Percentiles rank a stretch among this genome's conserved stretches.
Conservation (phyloP, 2,329 filamentous ascomycete genomes). For the Periconia sp. region DNA sequence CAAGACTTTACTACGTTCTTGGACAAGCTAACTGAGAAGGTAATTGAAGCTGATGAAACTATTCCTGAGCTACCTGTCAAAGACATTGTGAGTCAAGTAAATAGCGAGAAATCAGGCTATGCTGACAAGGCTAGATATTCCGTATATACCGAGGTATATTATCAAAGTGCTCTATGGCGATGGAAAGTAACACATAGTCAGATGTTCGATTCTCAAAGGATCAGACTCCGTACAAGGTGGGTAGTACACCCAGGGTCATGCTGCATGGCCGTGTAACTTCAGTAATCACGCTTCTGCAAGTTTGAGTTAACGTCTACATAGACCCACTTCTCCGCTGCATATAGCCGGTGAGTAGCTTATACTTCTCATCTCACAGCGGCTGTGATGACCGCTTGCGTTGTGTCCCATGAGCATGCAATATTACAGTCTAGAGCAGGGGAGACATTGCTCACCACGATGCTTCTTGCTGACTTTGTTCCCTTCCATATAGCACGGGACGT, state of each 20-base stretch:
- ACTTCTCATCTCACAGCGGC: not conserved
- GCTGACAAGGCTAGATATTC: constrained; percentile 63
- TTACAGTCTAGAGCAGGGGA: too few relatives aligned
- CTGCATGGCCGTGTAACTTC: constrained; percentile 8
- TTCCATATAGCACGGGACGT: constrained; percentile 72
- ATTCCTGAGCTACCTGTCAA: constrained; percentile 86
- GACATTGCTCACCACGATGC: too few relatives aligned
- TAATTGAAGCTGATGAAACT: constrained; percentile 77
- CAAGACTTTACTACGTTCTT: constrained; percentile 85
- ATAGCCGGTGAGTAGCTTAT: constrained; percentile 38
- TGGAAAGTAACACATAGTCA: constrained; percentile 13
- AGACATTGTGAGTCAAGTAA: constrained; percentile 68
- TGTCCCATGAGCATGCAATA: not conserved
- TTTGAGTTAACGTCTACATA: constrained; percentile 44
- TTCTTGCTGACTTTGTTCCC: constrained; percentile 30
- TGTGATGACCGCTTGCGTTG: constrained; percentile 1
- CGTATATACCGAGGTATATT: constrained; percentile 72
- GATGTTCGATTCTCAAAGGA: constrained; percentile 86
- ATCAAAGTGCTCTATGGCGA: not conserved
- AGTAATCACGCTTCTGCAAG: constrained; percentile 4
- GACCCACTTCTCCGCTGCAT: constrained; percentile 84
- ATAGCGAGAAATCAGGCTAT: too few relatives aligned
- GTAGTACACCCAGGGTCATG: constrained; percentile 22
- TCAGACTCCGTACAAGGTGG: constrained; percentile 85
- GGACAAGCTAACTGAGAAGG: constrained; percentile 71